Conservation (phyloP, 345 rosid genomes). For the Acer yangbiense region DNA sequence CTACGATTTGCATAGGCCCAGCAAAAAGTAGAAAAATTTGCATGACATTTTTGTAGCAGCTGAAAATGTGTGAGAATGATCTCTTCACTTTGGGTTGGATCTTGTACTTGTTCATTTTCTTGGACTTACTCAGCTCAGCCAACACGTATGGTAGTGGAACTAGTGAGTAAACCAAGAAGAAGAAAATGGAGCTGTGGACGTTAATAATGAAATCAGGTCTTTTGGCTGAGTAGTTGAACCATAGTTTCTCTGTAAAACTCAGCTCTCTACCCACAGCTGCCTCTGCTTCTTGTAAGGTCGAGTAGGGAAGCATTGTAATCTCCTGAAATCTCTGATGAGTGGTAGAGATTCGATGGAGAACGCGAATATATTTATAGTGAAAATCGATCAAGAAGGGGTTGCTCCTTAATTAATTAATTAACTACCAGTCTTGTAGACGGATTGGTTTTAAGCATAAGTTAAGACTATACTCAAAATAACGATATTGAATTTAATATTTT, state of each 20-base stretch:
- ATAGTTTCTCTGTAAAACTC: slow-evolving; percentile 54
- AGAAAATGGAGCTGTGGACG: slow-evolving; percentile 69
- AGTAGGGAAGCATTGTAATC: slow-evolving; percentile 63
- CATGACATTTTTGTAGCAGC: slow-evolving; percentile 71
- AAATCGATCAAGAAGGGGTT: no score
- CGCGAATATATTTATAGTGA: no score
- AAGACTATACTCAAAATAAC: no score
- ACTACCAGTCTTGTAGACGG: no score
- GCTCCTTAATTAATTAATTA: no score
- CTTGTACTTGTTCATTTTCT: slow-evolving; percentile 55
- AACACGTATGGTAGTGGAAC: slow-evolving; percentile 63
- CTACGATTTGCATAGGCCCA: slow-evolving; percentile 16
- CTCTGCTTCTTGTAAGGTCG: slow-evolving; percentile 57
- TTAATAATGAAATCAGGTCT: slow-evolving; percentile 62
- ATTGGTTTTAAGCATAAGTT: no score
- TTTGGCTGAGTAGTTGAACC: slow-evolving; percentile 76
- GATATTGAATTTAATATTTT: no score
- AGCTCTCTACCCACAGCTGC: slow-evolving; percentile 66
- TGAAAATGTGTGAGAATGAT: slow-evolving; percentile 53
- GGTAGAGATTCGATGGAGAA: no score
- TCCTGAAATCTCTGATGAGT: no score
- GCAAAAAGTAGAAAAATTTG: slow-evolving; percentile 36
- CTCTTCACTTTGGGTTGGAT: slow-evolving; percentile 77
- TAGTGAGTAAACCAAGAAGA: slow-evolving; percentile 50
- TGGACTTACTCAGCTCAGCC: slow-evolving; percentile 48